These are phyloP conservation scores for Acmispon strigosus DNA, from an alignment of 306 rosid species.

Conservation along the genomic window DNA sequence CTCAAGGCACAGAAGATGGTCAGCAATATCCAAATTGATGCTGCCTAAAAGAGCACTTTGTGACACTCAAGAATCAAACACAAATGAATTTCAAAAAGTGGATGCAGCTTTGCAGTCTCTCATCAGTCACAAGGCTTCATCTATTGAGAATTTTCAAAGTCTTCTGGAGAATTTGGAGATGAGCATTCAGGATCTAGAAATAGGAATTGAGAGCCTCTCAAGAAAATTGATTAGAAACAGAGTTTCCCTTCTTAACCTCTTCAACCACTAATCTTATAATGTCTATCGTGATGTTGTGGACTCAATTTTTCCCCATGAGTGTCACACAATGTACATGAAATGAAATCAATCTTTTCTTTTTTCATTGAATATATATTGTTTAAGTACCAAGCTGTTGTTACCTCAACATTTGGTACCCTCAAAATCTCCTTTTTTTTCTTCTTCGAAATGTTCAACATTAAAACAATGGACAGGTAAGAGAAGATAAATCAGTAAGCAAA, in stretches of 20 bases:
- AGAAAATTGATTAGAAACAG: constrained; percentile 26
- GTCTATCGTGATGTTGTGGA: neutral
- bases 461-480: neutral
- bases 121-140: constrained; percentile 2
- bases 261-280: constrained; percentile 19
- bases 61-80: neutral
- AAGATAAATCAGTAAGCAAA: neutral
- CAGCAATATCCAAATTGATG: constrained; percentile 22
- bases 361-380: neutral
- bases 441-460: neutral
- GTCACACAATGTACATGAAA: constrained; percentile 18
- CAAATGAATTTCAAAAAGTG: constrained; percentile 18
- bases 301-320: constrained; percentile 17
- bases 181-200: constrained; percentile 30
- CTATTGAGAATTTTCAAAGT: constrained; percentile 14
- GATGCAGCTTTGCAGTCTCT: constrained; percentile 18
- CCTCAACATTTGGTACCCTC: neutral
- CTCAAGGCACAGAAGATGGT: constrained; percentile 20
- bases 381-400: neutral
- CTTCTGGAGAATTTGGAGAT: constrained; percentile 17
- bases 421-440: neutral
- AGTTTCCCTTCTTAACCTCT: constrained; percentile 30
- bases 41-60: constrained; percentile 20
- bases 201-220: constrained; percentile 22
- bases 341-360: neutral